Evolutionary conservation across 2,329 filamentous ascomycete species (phyloP).

Genomic region (Fusarium citri): DNA sequence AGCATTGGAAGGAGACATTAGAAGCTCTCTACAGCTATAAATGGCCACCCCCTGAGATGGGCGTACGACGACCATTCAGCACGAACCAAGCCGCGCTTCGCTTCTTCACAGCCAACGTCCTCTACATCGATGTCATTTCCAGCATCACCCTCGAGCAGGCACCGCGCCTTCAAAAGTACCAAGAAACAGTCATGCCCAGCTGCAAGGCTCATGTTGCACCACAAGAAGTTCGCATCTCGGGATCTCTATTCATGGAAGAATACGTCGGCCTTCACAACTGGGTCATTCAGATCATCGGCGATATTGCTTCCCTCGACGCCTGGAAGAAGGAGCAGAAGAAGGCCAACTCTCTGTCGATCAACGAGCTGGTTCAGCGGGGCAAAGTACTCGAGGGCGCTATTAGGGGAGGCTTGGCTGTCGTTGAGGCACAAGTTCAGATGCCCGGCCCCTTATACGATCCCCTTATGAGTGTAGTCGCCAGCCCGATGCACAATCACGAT

Average conservation of each 20-base stretch:
- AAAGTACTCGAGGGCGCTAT: conserved; percentile 55
- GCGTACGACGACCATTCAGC: conserved; percentile 54
- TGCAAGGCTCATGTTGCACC: conserved; percentile 37
- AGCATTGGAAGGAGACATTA: conserved; percentile 54
- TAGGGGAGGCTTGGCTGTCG: conserved; percentile 46
- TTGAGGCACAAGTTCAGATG: conserved; percentile 43
- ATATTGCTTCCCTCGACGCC: conserved; percentile 64
- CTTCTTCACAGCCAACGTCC: conserved; percentile 60
- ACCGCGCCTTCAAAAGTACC: conserved; percentile 58
- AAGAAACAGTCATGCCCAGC: conserved; percentile 53
- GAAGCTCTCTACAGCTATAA: conserved; percentile 46
- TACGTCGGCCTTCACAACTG: conserved; percentile 69
- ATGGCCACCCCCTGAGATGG: conserved; percentile 52
- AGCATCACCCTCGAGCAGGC: conserved; percentile 58
- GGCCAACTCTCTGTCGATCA: conserved; percentile 57
- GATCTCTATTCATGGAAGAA: conserved; percentile 59
- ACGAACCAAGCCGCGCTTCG: conserved; percentile 60
- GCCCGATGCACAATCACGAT: conserved; percentile 41
- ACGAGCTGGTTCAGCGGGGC: conserved; percentile 60
- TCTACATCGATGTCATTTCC: conserved; percentile 63
- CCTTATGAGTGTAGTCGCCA: conserved; percentile 34
- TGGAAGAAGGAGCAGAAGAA: conserved; percentile 64
- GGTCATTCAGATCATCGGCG: conserved; percentile 65
- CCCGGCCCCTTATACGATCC: conserved; percentile 5
- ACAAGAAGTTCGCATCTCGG: conserved; percentile 37